Evolutionary conservation across 805 yeast species (phyloP), one percentile per base, ranked within the genome.

Genomic region (Geotrichum ghanense): DNA sequence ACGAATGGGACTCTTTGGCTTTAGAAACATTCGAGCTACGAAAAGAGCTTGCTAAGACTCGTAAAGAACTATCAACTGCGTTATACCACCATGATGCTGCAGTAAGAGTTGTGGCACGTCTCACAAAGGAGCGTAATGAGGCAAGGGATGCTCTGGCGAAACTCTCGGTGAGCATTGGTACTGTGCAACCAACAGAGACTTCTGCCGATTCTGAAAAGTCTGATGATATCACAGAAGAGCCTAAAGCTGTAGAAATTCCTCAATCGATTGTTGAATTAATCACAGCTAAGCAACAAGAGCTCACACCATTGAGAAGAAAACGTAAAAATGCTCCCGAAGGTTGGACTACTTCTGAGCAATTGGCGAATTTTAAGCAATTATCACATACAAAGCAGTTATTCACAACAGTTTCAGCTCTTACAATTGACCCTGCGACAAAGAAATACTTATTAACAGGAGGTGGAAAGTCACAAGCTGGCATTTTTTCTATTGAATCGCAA

Each of bases 11-110:
- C 58, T 76, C 95, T 0, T 60, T 85, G 41, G 84, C 90, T 23
- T 66, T 89, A 45, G 97, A 90, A 57, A 71, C 83, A 19, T 87
- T 86, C 57, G 74, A 79, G 35, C 66, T 89, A 51, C 72, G 92
- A 50, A 83, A 84, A 59, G 87, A 83, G 54, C 68, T 88, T 34
- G 74, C 71, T 45, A 68, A 69, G 21, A 72, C 88, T 1, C 74
- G 82, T 49, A 77, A 83, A 53, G 90, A 87, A 56, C 67, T 89
- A 43, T 80, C 92, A 24, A 67, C 82, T 1, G 81, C 95, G 0
- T 65, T 88, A 37, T 89, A 87, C 56, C 82, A 81, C 57, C 84
- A 84, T 52, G 97, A 89, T 60, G 96, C 97, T 0, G 95, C 96
- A 2, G 79, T 83, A 2, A 69, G 89, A 47, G 95, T 89, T 1